Evolutionary conservation across 768 basidiomycete genomes (phyloP).

Genomic region (Mycena floridula): DNA sequence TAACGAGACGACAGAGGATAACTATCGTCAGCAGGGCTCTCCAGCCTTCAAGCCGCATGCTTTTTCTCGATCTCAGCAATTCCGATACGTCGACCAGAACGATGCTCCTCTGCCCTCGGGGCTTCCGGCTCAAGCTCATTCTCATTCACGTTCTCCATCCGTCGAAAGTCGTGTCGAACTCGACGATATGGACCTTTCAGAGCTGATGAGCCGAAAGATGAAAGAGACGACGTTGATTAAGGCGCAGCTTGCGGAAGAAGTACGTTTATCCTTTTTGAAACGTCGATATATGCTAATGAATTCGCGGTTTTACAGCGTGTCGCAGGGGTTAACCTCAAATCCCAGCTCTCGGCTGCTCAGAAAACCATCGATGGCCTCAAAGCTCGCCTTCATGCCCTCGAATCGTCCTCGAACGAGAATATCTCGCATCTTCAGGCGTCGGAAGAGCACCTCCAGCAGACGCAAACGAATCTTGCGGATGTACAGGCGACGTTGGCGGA

Average conservation of each 20-base stretch:
- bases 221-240: slow-evolving; percentile 16
- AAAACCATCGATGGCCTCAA: slow-evolving; percentile 9
- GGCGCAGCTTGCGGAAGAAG: slow-evolving; percentile 17
- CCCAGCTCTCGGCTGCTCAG: slow-evolving; percentile 10
- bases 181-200: slow-evolving; percentile 15
- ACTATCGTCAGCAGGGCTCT: background rate
- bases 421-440: background rate
- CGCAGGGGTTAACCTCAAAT: slow-evolving; percentile 12
- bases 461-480: slow-evolving; percentile 8
- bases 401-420: background rate
- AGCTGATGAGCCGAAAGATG: slow-evolving; percentile 15
- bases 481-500: background rate
- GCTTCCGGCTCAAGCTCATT: background rate
- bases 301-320: slow-evolving; percentile 1
- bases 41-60: background rate
- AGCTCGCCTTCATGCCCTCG: background rate
- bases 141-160: background rate
- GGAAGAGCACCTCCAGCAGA: slow-evolving; percentile 1
- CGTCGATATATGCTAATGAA: slow-evolving; percentile 7
- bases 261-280: slow-evolving; percentile 3
- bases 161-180: slow-evolving; percentile 1
- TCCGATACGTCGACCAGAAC: background rate
- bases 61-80: background rate
- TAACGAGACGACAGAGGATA: background rate
- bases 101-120: background rate